Percentiles rank a stretch among this genome's conserved stretches.
Evolutionary conservation across 208 protist genomes (phyloP).

Genomic region (Trichomonas vaginalis): DNA sequence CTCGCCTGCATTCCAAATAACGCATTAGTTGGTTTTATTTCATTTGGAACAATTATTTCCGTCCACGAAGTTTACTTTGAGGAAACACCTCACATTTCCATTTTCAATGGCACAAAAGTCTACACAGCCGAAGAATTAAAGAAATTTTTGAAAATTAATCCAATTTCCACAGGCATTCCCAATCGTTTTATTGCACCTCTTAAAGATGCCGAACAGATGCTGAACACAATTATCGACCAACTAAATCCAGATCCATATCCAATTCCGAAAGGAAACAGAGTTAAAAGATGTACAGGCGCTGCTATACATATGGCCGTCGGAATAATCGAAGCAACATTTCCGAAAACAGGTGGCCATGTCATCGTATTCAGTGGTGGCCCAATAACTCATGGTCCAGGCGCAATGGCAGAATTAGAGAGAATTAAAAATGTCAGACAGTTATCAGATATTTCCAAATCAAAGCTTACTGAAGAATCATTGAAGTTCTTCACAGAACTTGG

Average conservation of each 20-base stretch:
- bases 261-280: background rate
- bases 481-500: conserved; percentile 78
- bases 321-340: background rate
- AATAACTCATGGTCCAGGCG: conserved; percentile 8
- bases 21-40: conserved; percentile 72
- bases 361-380: background rate
- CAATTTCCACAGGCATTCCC: background rate
- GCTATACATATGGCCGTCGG: background rate
- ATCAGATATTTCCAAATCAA: conserved; percentile 59
- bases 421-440: conserved; percentile 79
- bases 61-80: conserved; percentile 55
- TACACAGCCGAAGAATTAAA: conserved; percentile 28
- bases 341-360: background rate
- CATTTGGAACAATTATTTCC: conserved; percentile 76
- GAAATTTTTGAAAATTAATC: background rate
- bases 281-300: background rate
- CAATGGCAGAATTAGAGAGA: conserved; percentile 59
- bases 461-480: conserved; percentile 39
- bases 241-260: background rate
- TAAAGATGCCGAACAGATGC: background rate
- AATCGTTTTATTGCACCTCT: background rate
- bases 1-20: conserved; percentile 72
- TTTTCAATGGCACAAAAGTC: conserved; percentile 51
- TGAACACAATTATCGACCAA: background rate
- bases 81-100: conserved; percentile 48